Percentiles rank a stretch among this genome's conserved stretches.
These are phyloP conservation scores for Phlegmacium glaucopus DNA, from an alignment of 768 basidiomycete species.

Conservation along the genomic window DNA sequence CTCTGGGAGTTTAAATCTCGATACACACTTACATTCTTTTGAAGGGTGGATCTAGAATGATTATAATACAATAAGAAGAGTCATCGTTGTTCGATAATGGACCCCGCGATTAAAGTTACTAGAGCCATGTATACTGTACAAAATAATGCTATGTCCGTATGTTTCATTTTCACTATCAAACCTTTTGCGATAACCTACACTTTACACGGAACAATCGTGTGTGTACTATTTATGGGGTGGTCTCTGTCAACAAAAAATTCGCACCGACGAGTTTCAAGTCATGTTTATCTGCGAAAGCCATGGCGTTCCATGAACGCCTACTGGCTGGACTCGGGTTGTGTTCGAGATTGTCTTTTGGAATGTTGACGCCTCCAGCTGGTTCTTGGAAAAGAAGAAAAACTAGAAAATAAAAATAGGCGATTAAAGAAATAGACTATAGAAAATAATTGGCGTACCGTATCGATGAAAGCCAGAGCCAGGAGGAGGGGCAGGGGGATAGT, in stretches of 20 bases:
- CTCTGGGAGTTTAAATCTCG: background rate
- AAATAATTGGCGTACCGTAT: slow-evolving; percentile 39
- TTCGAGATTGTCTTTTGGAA: slow-evolving; percentile 46
- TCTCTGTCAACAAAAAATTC: slow-evolving; percentile 49
- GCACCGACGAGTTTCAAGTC: slow-evolving; percentile 56
- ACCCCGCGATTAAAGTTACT: too few relatives aligned
- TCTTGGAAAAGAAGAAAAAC: slow-evolving; percentile 64
- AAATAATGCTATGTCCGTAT: too few relatives aligned
- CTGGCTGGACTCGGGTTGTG: slow-evolving; percentile 39
- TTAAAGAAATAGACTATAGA: background rate
- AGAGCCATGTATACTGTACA: too few relatives aligned
- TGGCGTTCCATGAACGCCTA: slow-evolving; percentile 53
- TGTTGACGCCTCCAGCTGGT: slow-evolving; percentile 36
- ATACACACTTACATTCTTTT: too few relatives aligned
- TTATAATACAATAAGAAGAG: too few relatives aligned
- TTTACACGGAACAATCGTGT: too few relatives aligned
- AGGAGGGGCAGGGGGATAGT: slow-evolving; percentile 53
- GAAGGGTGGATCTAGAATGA: too few relatives aligned
- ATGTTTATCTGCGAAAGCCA: slow-evolving; percentile 47
- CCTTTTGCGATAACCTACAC: too few relatives aligned
- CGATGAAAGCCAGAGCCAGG: slow-evolving; percentile 53
- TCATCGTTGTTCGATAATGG: too few relatives aligned
- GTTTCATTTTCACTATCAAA: too few relatives aligned
- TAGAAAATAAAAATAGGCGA: slow-evolving; percentile 7
- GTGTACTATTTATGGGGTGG: too few relatives aligned